Evolutionary conservation across 305 asterid species (phyloP).

Genomic region (Coffea humblotiana): DNA sequence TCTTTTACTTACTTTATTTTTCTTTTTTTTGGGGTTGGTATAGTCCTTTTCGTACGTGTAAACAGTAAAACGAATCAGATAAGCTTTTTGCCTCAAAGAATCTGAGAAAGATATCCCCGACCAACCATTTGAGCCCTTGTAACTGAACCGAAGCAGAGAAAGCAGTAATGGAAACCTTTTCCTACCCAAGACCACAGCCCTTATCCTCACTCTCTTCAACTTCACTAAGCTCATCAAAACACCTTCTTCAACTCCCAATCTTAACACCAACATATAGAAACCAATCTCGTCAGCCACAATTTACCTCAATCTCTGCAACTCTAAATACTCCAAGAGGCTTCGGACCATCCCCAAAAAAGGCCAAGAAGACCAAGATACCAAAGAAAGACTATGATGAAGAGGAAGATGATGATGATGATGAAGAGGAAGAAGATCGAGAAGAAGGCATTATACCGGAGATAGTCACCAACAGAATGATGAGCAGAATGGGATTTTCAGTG

Average conservation of each 20-base stretch:
- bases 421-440: constrained; percentile 37
- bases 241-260: constrained; percentile 31
- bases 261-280: constrained; percentile 23
- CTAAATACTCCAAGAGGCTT: constrained; percentile 79
- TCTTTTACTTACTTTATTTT: neutral
- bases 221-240: constrained; percentile 40
- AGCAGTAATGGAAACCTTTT: constrained; percentile 50
- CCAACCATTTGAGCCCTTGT: constrained; percentile 34
- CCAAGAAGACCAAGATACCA: constrained; percentile 46
- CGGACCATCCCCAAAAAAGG: constrained; percentile 62
- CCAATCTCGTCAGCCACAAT: constrained; percentile 25
- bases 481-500: constrained; percentile 69
- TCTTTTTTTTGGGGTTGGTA: too few relatives aligned
- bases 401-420: constrained; percentile 39
- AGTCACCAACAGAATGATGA: constrained; percentile 90
- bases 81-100: neutral
- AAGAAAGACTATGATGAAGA: constrained; percentile 43
- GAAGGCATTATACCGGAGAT: constrained; percentile 82
- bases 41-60: too few relatives aligned
- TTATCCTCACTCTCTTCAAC: constrained; percentile 32
- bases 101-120: neutral
- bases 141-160: constrained; percentile 15
- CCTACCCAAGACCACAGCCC: constrained; percentile 42
- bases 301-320: constrained; percentile 54
- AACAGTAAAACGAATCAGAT: constrained; percentile 1